phyloP scores from a whole-genome alignment of 495 filamentous ascomycete genomes.

The Entonaema liquescens region DNA sequence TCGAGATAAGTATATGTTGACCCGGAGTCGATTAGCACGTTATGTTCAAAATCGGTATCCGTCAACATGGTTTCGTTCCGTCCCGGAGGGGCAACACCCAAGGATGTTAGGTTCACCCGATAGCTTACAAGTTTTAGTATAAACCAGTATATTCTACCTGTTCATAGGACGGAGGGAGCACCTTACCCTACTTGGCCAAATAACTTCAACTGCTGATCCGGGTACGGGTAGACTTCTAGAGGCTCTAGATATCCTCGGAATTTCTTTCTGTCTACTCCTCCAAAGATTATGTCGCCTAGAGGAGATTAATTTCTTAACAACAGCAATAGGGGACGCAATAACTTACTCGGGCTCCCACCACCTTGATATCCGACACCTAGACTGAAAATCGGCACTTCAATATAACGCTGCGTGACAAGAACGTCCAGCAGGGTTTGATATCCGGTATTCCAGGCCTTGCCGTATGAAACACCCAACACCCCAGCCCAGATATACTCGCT shows the following conservation, averaged over 20 bases:
- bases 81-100: constrained; percentile 49
- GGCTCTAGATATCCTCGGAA: constrained; percentile 54
- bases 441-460: constrained; percentile 50
- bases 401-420: constrained; percentile 67
- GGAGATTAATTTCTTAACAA: constrained; percentile 28
- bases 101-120: constrained; percentile 55
- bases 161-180: neutral
- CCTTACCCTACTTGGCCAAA: constrained; percentile 48
- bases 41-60: constrained; percentile 46
- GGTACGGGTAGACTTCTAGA: constrained; percentile 53
- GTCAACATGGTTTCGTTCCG: constrained; percentile 45
- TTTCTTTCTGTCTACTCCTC: constrained; percentile 55
- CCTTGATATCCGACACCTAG: constrained; percentile 64
- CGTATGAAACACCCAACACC: constrained; percentile 53
- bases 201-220: constrained; percentile 47
- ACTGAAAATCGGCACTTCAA: constrained; percentile 77
- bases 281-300: constrained; percentile 56
- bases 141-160: neutral
- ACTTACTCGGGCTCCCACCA: constrained; percentile 52
- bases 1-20: constrained; percentile 55
- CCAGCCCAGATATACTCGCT: constrained; percentile 56
- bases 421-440: constrained; percentile 74
- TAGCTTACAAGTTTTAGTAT: constrained; percentile 40
- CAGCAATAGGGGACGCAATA: neutral
- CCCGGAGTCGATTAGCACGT: constrained; percentile 53